These are phyloP conservation scores for Fomitopsis schrenkii DNA, from an alignment of 1,284 basidiomycete genomes.

Conservation along the genomic window DNA sequence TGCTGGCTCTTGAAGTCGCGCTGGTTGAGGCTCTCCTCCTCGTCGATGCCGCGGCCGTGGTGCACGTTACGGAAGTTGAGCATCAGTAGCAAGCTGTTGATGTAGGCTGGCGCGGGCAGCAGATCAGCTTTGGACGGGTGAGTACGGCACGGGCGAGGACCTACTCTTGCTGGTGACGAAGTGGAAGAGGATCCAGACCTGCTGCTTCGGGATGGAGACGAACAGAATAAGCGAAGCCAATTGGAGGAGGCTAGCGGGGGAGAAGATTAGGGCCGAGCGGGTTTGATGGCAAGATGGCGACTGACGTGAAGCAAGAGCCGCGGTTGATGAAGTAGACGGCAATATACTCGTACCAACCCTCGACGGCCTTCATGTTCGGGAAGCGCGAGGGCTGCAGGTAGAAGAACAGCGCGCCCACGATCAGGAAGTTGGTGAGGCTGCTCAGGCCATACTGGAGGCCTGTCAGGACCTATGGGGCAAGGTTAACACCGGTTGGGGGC, in stretches of 20 bases:
- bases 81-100: constrained; percentile 23
- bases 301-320: constrained; percentile 27
- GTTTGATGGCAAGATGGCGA: not conserved
- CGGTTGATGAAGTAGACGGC: constrained; percentile 25
- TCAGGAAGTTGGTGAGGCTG: constrained; percentile 20
- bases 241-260: constrained; percentile 20
- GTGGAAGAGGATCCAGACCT: constrained; percentile 33
- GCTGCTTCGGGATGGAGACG: constrained; percentile 25
- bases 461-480: constrained; percentile 17
- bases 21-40: constrained; percentile 28
- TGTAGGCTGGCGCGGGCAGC: constrained; percentile 13
- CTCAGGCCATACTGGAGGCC: constrained; percentile 20
- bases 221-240: constrained; percentile 22
- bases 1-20: constrained; percentile 12
- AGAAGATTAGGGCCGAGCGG: not conserved
- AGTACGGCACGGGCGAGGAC: constrained; percentile 4
- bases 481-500: too few species aligned
- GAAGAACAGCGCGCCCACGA: constrained; percentile 24
- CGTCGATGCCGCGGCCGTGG: constrained; percentile 32
- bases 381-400: constrained; percentile 25
- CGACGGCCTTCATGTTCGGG: constrained; percentile 19
- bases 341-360: constrained; percentile 14
- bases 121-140: not conserved
- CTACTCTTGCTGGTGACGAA: constrained; percentile 32
- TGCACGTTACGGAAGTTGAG: constrained; percentile 30